A percentile compares a stretch with the other conserved stretches of the same genome.
phyloP scores from a whole-genome alignment of 805 yeast species.

The Wickerhamia fluorescens region DNA sequence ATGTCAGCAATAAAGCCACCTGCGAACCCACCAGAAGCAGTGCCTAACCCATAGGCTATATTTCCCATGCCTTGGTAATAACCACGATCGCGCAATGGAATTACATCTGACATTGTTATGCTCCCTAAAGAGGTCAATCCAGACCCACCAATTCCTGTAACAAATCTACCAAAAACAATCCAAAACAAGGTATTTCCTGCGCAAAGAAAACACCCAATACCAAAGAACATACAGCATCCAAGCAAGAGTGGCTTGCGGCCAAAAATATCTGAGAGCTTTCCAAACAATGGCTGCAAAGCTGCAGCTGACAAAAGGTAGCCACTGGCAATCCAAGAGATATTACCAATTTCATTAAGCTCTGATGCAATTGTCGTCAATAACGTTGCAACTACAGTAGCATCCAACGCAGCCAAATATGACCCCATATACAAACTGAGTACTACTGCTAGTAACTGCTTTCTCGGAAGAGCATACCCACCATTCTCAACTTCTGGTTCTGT shows the following conservation, averaged over 20 bases:
- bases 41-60: constrained; percentile 67
- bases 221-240: constrained; percentile 49
- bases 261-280: constrained; percentile 65
- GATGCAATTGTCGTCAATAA: constrained; percentile 60
- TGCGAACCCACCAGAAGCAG: constrained; percentile 37
- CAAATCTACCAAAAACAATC: constrained; percentile 54
- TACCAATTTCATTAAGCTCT: constrained; percentile 56
- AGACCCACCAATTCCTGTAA: constrained; percentile 90
- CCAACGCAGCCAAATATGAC: constrained; percentile 56
- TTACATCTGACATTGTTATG: constrained; percentile 68
- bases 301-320: constrained; percentile 62
- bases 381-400: constrained; percentile 61
- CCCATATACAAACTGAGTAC: constrained; percentile 28
- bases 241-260: constrained; percentile 50
- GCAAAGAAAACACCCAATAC: constrained; percentile 49
- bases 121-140: constrained; percentile 74
- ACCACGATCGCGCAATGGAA: constrained; percentile 72
- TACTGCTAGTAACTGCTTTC: constrained; percentile 20
- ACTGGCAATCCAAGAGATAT: constrained; percentile 68
- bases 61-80: constrained; percentile 79
- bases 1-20: constrained; percentile 51
- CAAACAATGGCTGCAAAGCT: constrained; percentile 68
- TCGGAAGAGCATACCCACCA: constrained; percentile 25
- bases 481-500: too few species aligned
- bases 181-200: constrained; percentile 41